A percentile compares a stretch with the other conserved stretches of the same genome.
These are phyloP conservation scores for Picochlorum costavermella DNA, from an alignment of 139 green algal species.

Conservation along the genomic window DNA sequence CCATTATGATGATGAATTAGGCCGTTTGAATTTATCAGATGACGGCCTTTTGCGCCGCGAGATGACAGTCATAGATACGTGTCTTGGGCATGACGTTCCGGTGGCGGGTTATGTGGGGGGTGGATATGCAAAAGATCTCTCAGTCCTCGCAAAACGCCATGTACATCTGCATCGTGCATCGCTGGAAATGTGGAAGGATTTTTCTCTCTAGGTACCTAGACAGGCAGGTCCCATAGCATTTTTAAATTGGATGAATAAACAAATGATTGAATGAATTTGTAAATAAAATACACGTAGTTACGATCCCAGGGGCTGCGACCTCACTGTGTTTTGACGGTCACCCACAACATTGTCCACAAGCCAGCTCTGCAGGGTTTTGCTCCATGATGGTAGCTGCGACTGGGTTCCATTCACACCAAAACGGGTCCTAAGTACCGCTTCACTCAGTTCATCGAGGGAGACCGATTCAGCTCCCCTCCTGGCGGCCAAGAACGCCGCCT, in stretches of 20 bases:
- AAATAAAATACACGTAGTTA: background rate
- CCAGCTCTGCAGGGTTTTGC: background rate
- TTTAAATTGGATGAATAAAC: background rate
- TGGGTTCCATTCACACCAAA: conserved; percentile 9
- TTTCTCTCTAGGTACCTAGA: conserved; percentile 10
- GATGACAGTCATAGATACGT: conserved; percentile 53
- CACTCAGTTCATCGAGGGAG: background rate
- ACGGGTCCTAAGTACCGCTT: conserved; percentile 1
- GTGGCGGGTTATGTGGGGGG: conserved; percentile 68
- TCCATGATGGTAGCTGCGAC: background rate
- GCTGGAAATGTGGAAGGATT: conserved; percentile 43
- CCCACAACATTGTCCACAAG: background rate
- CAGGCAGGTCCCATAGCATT: background rate
- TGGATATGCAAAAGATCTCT: conserved; percentile 57
- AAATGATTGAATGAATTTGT: conserved; percentile 2
- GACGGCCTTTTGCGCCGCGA: conserved; percentile 62
- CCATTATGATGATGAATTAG: conserved; percentile 63
- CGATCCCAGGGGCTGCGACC: conserved; percentile 7
- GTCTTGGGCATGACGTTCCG: conserved; percentile 19
- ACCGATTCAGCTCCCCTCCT: background rate
- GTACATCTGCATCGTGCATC: conserved; percentile 53
- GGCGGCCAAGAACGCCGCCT: conserved; percentile 12
- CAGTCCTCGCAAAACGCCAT: conserved; percentile 58
- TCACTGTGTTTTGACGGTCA: background rate
- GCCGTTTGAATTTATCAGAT: conserved; percentile 52